These are phyloP conservation scores for Erucastrum elatum DNA, from an alignment of 345 rosid species.

Conservation along the genomic window DNA sequence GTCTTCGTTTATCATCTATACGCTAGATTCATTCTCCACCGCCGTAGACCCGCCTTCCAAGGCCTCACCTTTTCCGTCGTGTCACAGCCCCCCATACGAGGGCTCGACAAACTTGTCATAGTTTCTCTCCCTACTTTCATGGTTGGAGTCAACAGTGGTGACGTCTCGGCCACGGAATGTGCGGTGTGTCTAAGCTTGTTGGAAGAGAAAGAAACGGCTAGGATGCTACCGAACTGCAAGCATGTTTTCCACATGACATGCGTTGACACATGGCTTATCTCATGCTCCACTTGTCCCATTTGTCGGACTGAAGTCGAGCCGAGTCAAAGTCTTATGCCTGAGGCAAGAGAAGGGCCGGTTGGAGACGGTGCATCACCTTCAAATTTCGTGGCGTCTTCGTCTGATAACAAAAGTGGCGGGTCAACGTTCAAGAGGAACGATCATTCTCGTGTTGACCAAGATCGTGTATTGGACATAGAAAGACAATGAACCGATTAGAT, in stretches of 20 bases:
- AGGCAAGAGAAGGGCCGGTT: constrained; percentile 45
- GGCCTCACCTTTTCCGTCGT: constrained; percentile 12
- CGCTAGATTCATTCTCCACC: constrained; percentile 42
- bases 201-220: constrained; percentile 62
- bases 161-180: constrained; percentile 46
- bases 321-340: constrained; percentile 48
- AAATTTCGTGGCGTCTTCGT: constrained; percentile 28
- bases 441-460: constrained; percentile 32
- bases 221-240: constrained; percentile 68
- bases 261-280: constrained; percentile 64
- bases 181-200: constrained; percentile 67
- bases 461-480: constrained; percentile 30
- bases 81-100: constrained; percentile 48
- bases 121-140: constrained; percentile 56
- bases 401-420: constrained; percentile 33
- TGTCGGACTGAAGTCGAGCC: constrained; percentile 82
- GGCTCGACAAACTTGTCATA: constrained; percentile 53
- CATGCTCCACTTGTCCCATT: constrained; percentile 67
- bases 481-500: constrained; percentile 29
- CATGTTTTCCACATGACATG: constrained; percentile 75
- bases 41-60: constrained; percentile 43
- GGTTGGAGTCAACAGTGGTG: constrained; percentile 23
- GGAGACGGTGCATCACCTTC: constrained; percentile 37
- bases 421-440: constrained; percentile 48
- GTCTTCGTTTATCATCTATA: constrained; percentile 48